Evolutionary conservation across 192 early-diverging fungal genomes (phyloP).

Genomic region (Coemansia sp.): DNA sequence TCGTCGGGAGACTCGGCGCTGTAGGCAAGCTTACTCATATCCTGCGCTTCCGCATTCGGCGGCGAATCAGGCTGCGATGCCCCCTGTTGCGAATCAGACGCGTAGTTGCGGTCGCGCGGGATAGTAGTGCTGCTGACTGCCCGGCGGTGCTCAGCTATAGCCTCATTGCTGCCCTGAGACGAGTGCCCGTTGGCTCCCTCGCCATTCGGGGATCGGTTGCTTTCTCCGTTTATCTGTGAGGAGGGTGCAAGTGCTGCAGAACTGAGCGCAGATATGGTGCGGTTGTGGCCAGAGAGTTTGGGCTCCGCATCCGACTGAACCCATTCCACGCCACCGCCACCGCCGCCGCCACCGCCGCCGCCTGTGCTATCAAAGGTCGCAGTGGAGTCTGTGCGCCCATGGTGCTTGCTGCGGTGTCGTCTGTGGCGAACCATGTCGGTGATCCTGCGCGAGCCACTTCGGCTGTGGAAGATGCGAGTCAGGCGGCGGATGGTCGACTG

Average conservation of each 20-base stretch:
- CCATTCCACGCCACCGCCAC: slow-evolving; percentile 39
- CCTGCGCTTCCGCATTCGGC: slow-evolving; percentile 5
- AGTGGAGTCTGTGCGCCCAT: slow-evolving; percentile 48
- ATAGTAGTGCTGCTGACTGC: slow-evolving; percentile 8
- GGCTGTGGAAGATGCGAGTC: slow-evolving; percentile 31
- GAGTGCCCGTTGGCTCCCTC: slow-evolving; percentile 13
- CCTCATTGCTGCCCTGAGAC: slow-evolving; percentile 11
- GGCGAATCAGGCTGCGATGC: slow-evolving; percentile 16
- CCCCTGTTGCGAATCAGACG: not conserved
- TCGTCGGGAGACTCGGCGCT: slow-evolving; percentile 80
- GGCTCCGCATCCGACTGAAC: slow-evolving; percentile 24
- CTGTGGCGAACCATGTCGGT: slow-evolving; percentile 47
- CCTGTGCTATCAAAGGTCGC: slow-evolving; percentile 32
- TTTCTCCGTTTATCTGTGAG: slow-evolving; percentile 3
- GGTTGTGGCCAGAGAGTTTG: slow-evolving; percentile 15
- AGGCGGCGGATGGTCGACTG: slow-evolving; percentile 40
- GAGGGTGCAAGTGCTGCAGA: slow-evolving; percentile 12
- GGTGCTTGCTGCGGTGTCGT: slow-evolving; percentile 51
- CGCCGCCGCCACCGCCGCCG: not conserved
- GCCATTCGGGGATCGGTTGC: slow-evolving; percentile 1
- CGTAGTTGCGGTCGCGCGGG: not conserved
- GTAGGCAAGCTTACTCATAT: slow-evolving; percentile 34
- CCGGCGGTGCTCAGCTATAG: not conserved
- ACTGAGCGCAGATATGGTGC: slow-evolving; percentile 22
- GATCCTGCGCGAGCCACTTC: slow-evolving; percentile 40